These are phyloP conservation scores for Backusella psychrophila DNA, from an alignment of 192 early-diverging fungal species.

Conservation along the genomic window DNA sequence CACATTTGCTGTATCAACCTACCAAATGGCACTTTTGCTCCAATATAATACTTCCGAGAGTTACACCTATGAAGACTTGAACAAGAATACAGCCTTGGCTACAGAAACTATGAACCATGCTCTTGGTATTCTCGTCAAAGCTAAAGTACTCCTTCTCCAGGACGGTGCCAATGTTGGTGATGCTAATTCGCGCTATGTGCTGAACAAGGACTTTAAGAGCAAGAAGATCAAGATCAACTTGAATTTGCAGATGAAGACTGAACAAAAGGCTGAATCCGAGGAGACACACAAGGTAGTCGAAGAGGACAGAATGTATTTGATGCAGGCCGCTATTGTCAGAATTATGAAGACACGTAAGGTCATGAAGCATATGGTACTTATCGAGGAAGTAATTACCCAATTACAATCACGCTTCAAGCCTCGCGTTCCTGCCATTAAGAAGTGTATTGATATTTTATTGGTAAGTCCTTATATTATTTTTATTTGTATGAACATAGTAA, in stretches of 20 bases:
- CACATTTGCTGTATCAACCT: slow-evolving; percentile 78
- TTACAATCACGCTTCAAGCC: slow-evolving; percentile 89
- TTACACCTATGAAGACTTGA: slow-evolving; percentile 78
- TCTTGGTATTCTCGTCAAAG: slow-evolving; percentile 81
- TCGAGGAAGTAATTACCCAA: slow-evolving; percentile 88
- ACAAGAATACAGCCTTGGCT: slow-evolving; percentile 67
- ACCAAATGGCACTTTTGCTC: slow-evolving; percentile 92
- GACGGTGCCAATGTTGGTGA: slow-evolving; percentile 56
- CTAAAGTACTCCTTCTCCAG: slow-evolving; percentile 67
- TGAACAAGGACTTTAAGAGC: slow-evolving; percentile 82
- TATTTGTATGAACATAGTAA: background rate
- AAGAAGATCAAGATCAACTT: slow-evolving; percentile 90
- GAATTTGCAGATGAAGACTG: slow-evolving; percentile 79
- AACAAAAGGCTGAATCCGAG: slow-evolving; percentile 88
- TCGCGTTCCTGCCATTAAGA: slow-evolving; percentile 90
- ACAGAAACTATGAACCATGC: slow-evolving; percentile 64
- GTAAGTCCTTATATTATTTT: slow-evolving; percentile 22
- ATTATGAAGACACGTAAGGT: slow-evolving; percentile 99
- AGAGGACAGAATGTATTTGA: slow-evolving; percentile 87
- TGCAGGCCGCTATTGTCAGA: slow-evolving; percentile 98
- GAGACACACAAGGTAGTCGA: slow-evolving; percentile 92
- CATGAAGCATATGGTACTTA: slow-evolving; percentile 78
- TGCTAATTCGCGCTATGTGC: slow-evolving; percentile 55
- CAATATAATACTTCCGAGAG: slow-evolving; percentile 81
- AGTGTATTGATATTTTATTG: slow-evolving; percentile 91